These are phyloP conservation scores for Pharnaceum exiguum DNA, from an alignment of 148 eudicot genomes.

Conservation along the genomic window DNA sequence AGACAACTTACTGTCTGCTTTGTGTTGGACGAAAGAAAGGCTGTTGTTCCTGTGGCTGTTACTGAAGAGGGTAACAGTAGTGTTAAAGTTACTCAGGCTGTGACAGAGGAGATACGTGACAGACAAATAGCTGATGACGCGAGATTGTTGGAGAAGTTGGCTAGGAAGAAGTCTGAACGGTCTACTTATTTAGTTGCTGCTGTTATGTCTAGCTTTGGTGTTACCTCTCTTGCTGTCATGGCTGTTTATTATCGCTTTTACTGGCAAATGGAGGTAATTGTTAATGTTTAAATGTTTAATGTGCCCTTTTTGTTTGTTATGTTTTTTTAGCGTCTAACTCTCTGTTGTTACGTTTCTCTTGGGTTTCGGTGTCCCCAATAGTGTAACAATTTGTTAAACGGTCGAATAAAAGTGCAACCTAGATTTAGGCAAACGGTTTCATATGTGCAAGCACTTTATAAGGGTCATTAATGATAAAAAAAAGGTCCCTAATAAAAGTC, in stretches of 20 bases:
- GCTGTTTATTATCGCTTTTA: conserved; percentile 83
- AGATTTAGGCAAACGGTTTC: no score
- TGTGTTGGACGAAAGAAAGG: conserved; percentile 36
- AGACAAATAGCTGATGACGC: conserved; percentile 27
- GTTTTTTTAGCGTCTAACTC: not conserved
- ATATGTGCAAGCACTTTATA: no score
- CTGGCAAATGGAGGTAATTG: conserved; percentile 91
- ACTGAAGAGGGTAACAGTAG: not conserved
- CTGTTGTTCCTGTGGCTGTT: not conserved
- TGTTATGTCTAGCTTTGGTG: conserved; percentile 81
- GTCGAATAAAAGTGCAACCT: no score
- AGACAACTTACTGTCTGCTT: conserved; percentile 33
- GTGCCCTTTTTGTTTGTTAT: not conserved
- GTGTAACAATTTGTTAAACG: no score
- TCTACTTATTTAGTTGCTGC: conserved; percentile 84
- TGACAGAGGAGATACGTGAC: conserved; percentile 11
- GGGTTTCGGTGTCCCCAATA: no score
- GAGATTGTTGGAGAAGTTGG: conserved; percentile 44
- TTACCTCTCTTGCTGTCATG: conserved; percentile 79
- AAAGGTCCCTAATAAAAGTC: no score
- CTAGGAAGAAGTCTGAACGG: conserved; percentile 79
- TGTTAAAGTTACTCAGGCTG: not conserved
- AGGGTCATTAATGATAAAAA: no score
- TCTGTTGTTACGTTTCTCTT: not conserved
- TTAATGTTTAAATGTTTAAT: not conserved